These are phyloP conservation scores for Peziza echinospora DNA, from an alignment of 495 filamentous ascomycete genomes.

Conservation along the genomic window DNA sequence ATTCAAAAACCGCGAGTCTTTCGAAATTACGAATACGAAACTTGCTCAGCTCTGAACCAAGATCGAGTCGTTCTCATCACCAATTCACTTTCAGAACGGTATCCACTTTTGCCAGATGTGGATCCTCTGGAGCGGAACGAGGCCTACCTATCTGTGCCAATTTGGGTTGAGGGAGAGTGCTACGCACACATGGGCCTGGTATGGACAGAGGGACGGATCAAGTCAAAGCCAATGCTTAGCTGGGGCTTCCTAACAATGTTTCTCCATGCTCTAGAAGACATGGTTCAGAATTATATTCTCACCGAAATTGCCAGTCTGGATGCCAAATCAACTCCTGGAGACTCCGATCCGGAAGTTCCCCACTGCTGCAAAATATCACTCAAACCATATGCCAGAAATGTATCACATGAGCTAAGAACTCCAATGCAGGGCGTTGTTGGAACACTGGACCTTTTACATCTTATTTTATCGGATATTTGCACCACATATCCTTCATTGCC, in stretches of 20 bases:
- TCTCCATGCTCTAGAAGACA: conserved; percentile 52
- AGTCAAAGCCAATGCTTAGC: conserved; percentile 30
- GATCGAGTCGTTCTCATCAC: conserved; percentile 56
- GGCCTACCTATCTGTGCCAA: conserved; percentile 49
- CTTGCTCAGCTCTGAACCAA: conserved; percentile 46
- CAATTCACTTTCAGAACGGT: conserved; percentile 27
- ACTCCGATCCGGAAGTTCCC: conserved; percentile 25
- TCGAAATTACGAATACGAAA: conserved; percentile 40
- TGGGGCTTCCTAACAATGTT: conserved; percentile 58
- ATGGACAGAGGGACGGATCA: conserved; percentile 43
- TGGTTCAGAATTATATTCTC: conserved; percentile 38
- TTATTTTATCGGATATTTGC: conserved; percentile 47
- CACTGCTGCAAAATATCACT: conserved; percentile 40
- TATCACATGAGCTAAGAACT: conserved; percentile 62
- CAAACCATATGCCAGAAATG: conserved; percentile 54
- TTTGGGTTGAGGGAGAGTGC: conserved; percentile 47
- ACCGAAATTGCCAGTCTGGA: conserved; percentile 27
- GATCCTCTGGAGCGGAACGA: conserved; percentile 36
- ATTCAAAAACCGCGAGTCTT: conserved; percentile 31
- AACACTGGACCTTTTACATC: conserved; percentile 72
- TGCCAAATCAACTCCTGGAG: conserved; percentile 7
- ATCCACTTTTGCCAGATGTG: conserved; percentile 12
- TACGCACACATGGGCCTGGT: conserved; percentile 56
- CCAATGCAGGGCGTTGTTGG: conserved; percentile 75
- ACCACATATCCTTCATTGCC: conserved; percentile 29